A percentile compares a stretch with the other conserved stretches of the same genome.
These are phyloP conservation scores for Hyphopichia burtonii DNA, from an alignment of 1,139 yeast species.

Conservation along the genomic window DNA sequence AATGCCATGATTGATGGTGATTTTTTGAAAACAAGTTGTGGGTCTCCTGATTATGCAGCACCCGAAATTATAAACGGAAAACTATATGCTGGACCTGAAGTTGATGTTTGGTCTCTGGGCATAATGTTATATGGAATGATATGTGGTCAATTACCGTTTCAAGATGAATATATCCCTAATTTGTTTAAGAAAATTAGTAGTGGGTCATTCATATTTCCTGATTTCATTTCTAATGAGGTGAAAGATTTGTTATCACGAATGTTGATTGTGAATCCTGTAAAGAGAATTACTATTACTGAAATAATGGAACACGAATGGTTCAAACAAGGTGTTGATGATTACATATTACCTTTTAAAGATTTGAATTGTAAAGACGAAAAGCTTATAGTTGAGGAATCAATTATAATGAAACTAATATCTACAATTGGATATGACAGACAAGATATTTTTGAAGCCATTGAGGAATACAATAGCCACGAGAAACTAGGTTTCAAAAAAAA, in stretches of 20 bases:
- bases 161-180: conserved; percentile 96
- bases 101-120: neutral
- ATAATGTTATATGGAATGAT: conserved; percentile 82
- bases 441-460: conserved; percentile 77
- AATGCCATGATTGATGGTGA: conserved; percentile 99
- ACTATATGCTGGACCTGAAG: neutral
- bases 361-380: conserved; percentile 40
- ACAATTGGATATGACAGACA: conserved; percentile 94
- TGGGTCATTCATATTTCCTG: conserved; percentile 93
- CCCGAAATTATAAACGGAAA: conserved; percentile 88
- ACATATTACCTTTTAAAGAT: conserved; percentile 70
- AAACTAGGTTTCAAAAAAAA: conserved; percentile 40
- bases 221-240: conserved; percentile 84
- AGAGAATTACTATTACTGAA: conserved; percentile 91
- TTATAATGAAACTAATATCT: conserved; percentile 71
- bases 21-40: conserved; percentile 92
- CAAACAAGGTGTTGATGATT: conserved; percentile 76
- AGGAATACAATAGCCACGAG: conserved; percentile 41
- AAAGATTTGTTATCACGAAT: conserved; percentile 81
- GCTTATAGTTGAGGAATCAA: conserved; percentile 69
- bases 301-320: conserved; percentile 98
- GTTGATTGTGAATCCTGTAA: conserved; percentile 95
- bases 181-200: conserved; percentile 90
- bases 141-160: conserved; percentile 96
- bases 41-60: conserved; percentile 98